Evolutionary conservation across 768 basidiomycete species (phyloP).

Genomic region (Lactarius deliciosus): DNA sequence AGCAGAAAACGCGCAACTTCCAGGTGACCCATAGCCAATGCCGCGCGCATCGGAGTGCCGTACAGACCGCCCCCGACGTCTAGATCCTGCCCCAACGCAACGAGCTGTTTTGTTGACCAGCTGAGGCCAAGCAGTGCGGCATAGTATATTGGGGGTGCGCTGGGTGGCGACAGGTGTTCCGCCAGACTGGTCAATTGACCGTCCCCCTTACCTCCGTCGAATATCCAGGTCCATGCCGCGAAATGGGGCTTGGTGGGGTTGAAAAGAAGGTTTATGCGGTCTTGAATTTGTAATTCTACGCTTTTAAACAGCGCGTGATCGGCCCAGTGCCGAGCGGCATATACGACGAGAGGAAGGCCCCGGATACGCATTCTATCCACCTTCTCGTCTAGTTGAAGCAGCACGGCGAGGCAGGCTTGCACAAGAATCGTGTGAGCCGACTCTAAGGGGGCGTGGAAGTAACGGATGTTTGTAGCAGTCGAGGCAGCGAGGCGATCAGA

Average conservation of each 20-base stretch:
- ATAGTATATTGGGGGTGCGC: not conserved
- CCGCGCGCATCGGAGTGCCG: not conserved
- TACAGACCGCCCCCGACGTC: not conserved
- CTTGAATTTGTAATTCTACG: not conserved
- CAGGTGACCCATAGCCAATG: not conserved
- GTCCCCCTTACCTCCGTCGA: not conserved
- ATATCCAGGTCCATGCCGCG: not conserved
- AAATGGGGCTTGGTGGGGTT: not conserved
- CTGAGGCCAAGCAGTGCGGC: not conserved
- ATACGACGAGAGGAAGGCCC: not conserved
- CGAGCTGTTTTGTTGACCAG: not conserved
- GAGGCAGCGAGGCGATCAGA: not conserved
- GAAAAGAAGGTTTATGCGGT: not conserved
- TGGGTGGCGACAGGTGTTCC: not conserved
- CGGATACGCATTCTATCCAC: not conserved
- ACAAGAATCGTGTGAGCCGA: not conserved
- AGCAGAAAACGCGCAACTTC: not conserved
- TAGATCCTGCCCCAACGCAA: not conserved
- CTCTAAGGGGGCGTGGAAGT: not conserved
- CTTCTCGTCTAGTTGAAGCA: constrained; percentile 1
- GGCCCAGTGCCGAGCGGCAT: constrained; percentile 8
- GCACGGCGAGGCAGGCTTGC: not conserved
- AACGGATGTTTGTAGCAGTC: not conserved
- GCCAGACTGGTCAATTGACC: not conserved
- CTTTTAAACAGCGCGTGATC: not conserved